phyloP scores from a whole-genome alignment of 768 basidiomycete genomes.

The Melanogaster broomeanus region DNA sequence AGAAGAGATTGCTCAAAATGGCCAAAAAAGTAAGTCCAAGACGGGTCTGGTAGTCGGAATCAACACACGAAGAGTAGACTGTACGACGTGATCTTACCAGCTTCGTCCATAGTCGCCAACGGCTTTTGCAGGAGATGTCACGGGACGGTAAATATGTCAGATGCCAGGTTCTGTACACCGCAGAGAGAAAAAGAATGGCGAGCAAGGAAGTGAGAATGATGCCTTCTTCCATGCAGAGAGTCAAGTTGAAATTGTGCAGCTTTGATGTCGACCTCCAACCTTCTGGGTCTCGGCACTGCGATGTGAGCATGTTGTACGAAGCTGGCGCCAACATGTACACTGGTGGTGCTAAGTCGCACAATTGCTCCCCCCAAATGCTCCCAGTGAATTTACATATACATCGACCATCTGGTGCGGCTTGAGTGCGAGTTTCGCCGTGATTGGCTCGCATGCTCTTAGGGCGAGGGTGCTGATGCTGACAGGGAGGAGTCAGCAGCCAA shows the following conservation, averaged over 20 bases:
- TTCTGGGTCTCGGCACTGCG: constrained; percentile 53
- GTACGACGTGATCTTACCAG: constrained; percentile 49
- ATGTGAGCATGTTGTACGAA: constrained; percentile 35
- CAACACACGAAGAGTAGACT: not conserved
- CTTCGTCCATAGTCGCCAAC: constrained; percentile 57
- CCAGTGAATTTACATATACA: too few relatives aligned
- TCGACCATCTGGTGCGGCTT: too few relatives aligned
- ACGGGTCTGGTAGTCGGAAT: constrained; percentile 40
- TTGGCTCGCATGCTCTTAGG: too few relatives aligned
- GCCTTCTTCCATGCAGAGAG: constrained; percentile 82
- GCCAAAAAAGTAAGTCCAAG: constrained; percentile 47
- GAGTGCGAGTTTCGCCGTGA: too few relatives aligned
- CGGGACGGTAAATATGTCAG: constrained; percentile 23
- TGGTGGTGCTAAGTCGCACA: too few relatives aligned
- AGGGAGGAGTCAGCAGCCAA: too few relatives aligned
- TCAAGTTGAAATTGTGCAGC: constrained; percentile 68
- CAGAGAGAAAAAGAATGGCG: constrained; percentile 43
- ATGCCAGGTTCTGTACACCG: constrained; percentile 41
- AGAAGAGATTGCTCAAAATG: constrained; percentile 45
- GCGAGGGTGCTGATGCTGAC: too few relatives aligned
- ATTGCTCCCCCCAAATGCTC: too few relatives aligned
- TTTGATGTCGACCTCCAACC: constrained; percentile 69
- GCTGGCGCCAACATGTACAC: too few relatives aligned
- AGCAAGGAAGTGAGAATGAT: constrained; percentile 58
- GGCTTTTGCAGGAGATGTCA: constrained; percentile 47